Base-by-base conservation (phyloP, 495 filamentous ascomycete species). In the Alectoria sarmentosa region DNA sequence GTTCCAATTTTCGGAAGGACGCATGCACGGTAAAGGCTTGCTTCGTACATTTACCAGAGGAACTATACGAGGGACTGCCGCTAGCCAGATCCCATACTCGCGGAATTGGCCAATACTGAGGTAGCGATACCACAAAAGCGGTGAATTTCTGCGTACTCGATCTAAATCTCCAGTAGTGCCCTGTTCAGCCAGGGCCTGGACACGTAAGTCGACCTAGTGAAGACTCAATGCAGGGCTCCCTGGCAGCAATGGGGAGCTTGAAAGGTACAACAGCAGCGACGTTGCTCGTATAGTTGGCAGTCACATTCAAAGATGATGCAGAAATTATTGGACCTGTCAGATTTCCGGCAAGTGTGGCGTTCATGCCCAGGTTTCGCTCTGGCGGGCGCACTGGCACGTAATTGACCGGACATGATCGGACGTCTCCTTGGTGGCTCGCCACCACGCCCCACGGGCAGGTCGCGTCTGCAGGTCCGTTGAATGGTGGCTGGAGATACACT, bases 361-460 rank as follows among this genome's bases (percentile, higher is more conserved):
- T 21, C 52, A 9, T 23, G 36, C 54, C 26, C 21, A 64, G 62
- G 4, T 11, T 28, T 34, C 62, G 49, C 14, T 64, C 52, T 10
- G 52, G 62, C n/a, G 62, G 52, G 37, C 62, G 30, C 19, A 28
- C 9, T 30, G 62, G 62, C 21, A 23, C 62, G n/a, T 15, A 13
- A 13, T 26, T 32, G 30, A 52, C 62, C 37, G 54, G 52, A 58
- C 52, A 64, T 44, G 44, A 37, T 46, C 39, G 37, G 23, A 59
- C 39, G 38, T 59, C 48, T 30, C 62, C 62, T 19, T 36, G 28
- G 34, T 64, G 62, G 38, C 37, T 57, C 23, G 62, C 23, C 28
- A 58, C 52, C 37, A 64, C 42, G n/a, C 38, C 54, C 54, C 62
- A 58, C 37, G n/a, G 10, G 39, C 62, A 64, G 1, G 52, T 64